Base-by-base conservation (phyloP, 78 protist genomes). In the Dictyostelium firmibasis region DNA sequence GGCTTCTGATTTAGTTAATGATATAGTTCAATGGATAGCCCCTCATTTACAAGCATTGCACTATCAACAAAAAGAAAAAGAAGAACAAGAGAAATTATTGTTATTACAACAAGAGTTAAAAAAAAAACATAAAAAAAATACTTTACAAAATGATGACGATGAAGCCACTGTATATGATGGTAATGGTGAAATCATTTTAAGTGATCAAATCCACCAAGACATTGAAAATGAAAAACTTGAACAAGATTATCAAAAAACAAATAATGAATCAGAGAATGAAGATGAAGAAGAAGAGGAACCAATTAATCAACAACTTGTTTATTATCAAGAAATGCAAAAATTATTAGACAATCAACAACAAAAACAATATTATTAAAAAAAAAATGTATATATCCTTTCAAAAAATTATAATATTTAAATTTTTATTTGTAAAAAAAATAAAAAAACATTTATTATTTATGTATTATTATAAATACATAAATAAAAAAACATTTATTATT, bases 11-110 rank as follows among this genome's bases (percentile, higher is more conserved):
- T 16, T 89, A 0, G 25, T 81, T n/a, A 69, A 77, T 47, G 94
- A 89, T 29, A 3, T 89, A 2, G 74, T 89, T 16, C 86, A 70
- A 27, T 89, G 81, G 83, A 25, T 89, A 10, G 41, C 53, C 31
- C 94, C 94, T 6, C 62, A 78, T 69, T 8, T 35, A 9, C 87
- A 79, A 79, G 78, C 83, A 31, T 10, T 43, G 9, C 81, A 81
- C 4, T 41, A 62, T n/a, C 53, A 79, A 43, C 47, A 79, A 43
- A 36, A 89, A 47, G 94, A 89, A 70, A 50, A 81, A 43, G 69
- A 89, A 29, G 84, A 81, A 44, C 38, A 35, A 62, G 36, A 70
- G 43, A 27, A 64, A 81, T n/a, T 33, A 57, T 67, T 29, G 27
- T 11, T 27, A 27, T 67, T 67, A 67, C 31, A 67, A 27, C 41